Conservation (phyloP, 352 stramenopile genomes). For the Thraustochytrium sp. region DNA sequence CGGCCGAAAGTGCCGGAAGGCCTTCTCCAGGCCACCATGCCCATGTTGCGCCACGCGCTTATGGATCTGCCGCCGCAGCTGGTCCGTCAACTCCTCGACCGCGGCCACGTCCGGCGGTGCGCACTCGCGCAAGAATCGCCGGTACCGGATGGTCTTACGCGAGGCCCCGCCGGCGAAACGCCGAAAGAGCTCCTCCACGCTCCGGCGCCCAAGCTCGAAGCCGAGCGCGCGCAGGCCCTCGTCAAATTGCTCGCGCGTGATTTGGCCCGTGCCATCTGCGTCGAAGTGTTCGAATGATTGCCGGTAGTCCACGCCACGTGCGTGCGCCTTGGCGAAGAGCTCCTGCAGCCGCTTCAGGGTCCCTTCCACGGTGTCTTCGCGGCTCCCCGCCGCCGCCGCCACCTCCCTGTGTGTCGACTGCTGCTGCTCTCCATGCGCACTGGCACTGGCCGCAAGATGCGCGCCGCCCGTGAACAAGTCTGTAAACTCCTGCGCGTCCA, state of each 20-base stretch:
- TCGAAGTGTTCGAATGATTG: conserved; percentile 42
- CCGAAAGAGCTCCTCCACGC: neutral
- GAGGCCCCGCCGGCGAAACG: conserved; percentile 21
- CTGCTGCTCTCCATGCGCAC: no score
- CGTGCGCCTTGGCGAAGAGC: neutral
- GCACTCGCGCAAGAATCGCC: neutral
- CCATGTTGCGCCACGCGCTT: neutral
- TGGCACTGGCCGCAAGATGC: neutral
- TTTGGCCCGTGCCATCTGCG: conserved; percentile 7
- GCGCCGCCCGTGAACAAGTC: neutral
- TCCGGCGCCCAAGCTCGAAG: neutral
- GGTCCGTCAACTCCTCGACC: conserved; percentile 11
- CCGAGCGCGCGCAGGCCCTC: neutral
- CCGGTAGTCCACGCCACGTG: conserved; percentile 16
- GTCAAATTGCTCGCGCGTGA: conserved; percentile 10
- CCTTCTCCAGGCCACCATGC: neutral
- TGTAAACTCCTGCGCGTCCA: conserved; percentile 5
- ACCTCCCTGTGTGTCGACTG: neutral
- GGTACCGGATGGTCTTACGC: neutral
- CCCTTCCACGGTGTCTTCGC: neutral
- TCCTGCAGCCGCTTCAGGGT: neutral
- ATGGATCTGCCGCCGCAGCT: neutral
- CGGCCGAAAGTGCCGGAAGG: conserved; percentile 31
- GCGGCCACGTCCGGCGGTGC: neutral
- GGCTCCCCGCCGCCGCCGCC: neutral